Base-by-base conservation (phyloP, 352 stramenopile genomes). In the Blastocystis sp. region DNA sequence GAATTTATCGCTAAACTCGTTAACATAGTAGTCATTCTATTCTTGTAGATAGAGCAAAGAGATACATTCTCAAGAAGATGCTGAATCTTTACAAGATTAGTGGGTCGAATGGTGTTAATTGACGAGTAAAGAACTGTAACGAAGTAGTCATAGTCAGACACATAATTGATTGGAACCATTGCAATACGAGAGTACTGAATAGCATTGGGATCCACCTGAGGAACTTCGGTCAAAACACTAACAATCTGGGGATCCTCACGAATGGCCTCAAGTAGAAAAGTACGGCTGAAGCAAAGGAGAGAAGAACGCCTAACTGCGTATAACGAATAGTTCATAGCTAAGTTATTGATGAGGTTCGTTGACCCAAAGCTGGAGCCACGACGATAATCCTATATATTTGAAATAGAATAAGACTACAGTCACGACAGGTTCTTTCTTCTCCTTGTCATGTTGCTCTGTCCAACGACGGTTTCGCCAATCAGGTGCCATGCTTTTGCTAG, bases 21-120 rank as follows among this genome's bases (percentile, higher is more conserved):
- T 84, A 0, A 84, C 18, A 47, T 84, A 84, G 50, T 84, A 84
- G 39, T 84, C 73, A 45, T 84, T 84, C 73, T 84, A 69, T 18
- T 29, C 66, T 56, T 45, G 56, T 18, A 18, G 26, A 37, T 34
- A 4, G 37, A 23, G 50, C n/a, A 23, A 13, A 23, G 6, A 50
- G n/a, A 8, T n/a, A 84, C 73, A 29, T 84, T 45, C 13, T 47
- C 50, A 2, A 84, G 56, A 4, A 66, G 53, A 47, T 84, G 73
- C 56, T 84, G 20, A 18, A 39, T 29, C 34, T 84, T 37, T 8
- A 84, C 73, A 18, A 84, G 39, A 64, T 84, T 84, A 0, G 73
- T 84, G 37, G 73, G 73, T 3, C 45, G 53, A 20, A 84, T 84
- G 4, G 34, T 34, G 39, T 84, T 23, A 8, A 84, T n/a, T 4